Base-by-base conservation (phyloP, 129 eudicot genomes). In the Saposhnikovia divaricata region DNA sequence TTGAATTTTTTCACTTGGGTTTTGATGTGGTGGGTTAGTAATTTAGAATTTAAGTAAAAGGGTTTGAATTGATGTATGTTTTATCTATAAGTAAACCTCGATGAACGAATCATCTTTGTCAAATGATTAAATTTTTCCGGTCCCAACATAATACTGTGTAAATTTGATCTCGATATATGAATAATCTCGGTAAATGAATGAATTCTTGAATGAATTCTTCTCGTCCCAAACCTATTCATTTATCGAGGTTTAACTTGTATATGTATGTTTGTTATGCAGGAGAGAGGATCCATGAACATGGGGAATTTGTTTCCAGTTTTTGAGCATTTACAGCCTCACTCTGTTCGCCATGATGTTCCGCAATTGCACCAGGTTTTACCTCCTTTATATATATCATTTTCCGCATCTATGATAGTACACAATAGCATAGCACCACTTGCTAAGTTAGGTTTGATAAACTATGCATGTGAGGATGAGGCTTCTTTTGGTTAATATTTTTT, bases 321-420 rank as follows among this genome's bases (percentile, higher is more conserved):
- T 84, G 97, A 88, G 71, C 93, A 88, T 51, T 82, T 89, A 80
- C 98, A 93, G 84, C 80, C 87, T 88, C 98, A 93, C 81, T 81
- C 90, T 11, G 51, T 89, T 59, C 84, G 89, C 72, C 91, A 90
- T 74, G 55, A 92, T 40, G 90, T 78, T 80, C 93, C 97, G 75
- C 98, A 91, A 81, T 81, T 89, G 84, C 88, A 81, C 74, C 83
- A 88, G 85, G 88, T 83, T 63, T 48, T 51, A 25, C n/a, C 59
- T 34, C 50, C 10, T 9, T 10, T 13, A 4, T 19, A n/a, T 34
- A 34, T 34, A 74, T 74, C 55, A 13, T 12, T 25, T 73, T n/a
- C 47, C 37, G 37, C 37, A 34, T 34, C 37, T 34, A 34, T 45
- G 9, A 8, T 23, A 73, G 2, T 1, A 39, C 15, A 19, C 19